Percentiles rank a stretch among this genome's conserved stretches.
phyloP scores from a whole-genome alignment of 352 stramenopile genomes.

The Globisporangium cystogenes region DNA sequence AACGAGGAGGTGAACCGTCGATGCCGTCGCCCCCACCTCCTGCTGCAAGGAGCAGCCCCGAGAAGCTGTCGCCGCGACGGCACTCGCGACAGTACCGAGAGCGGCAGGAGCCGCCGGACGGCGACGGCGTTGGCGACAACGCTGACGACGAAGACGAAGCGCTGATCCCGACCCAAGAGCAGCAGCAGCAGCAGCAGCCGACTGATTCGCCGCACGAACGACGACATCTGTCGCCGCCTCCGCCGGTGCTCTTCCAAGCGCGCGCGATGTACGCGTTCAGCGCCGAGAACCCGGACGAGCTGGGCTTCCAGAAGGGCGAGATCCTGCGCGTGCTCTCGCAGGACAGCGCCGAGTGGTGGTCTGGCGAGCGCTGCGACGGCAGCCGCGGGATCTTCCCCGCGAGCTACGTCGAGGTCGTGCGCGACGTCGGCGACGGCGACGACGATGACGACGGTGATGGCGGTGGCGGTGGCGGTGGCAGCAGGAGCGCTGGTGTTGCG shows the following conservation, averaged over 20 bases:
- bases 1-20: constrained; percentile 1
- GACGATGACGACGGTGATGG: no score
- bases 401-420: constrained; percentile 30
- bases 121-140: background rate
- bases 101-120: constrained; percentile 11
- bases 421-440: background rate
- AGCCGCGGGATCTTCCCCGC: constrained; percentile 52
- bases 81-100: constrained; percentile 31
- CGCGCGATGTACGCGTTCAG: constrained; percentile 31
- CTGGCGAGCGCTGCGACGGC: constrained; percentile 56
- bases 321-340: constrained; percentile 51
- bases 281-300: constrained; percentile 40
- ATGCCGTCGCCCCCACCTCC: constrained; percentile 9
- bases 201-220: background rate
- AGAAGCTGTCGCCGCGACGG: constrained; percentile 22
- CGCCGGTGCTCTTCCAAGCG: constrained; percentile 13
- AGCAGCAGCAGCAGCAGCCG: background rate
- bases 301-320: constrained; percentile 42
- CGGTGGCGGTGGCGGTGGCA: no score
- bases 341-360: constrained; percentile 48
- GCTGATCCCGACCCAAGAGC: no score
- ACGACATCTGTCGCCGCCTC: background rate
- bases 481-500: no score
- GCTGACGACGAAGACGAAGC: background rate
- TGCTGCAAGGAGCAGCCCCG: constrained; percentile 13